Evolutionary conservation across 2,329 filamentous ascomycete genomes (phyloP), one percentile per base, ranked within the genome.

Genomic region (Beauveria sp.): DNA sequence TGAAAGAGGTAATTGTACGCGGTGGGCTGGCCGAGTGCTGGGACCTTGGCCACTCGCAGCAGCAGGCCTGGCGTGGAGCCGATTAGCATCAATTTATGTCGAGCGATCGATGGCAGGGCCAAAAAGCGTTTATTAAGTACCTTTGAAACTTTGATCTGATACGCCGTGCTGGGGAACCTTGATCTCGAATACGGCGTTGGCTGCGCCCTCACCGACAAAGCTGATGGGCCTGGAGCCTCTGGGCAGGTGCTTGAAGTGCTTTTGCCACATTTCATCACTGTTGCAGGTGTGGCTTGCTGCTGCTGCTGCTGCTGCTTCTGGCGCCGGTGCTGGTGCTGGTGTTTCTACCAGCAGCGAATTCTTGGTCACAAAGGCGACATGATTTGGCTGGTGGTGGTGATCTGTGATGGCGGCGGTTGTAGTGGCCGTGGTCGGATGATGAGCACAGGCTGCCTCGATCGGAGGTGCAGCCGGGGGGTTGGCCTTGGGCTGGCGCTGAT

Each of bases 101-200:
- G 34, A n/a, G 34, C 18, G 45, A 28, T n/a, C 12, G 7, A 40
- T 20, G 18, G 28, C 31, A 6, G 9, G 31, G 22, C 9, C 20
- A 6, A 49, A 59, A 51, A 16, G 9, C 8, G 20, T 18, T 6
- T 3, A 6, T 26, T 51, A 38, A 14, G 12, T 38, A 79, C 71
- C 75, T 69, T 68, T 74, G 66, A 73, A 73, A 64, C 70, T 66
- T 6, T 67, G 65, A 49, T 67, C 67, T 48, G 72, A 65, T 43
- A 70, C 64, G 59, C 72, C 66, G 62, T 68, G 67, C 62, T 73
- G 68, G 5, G 76, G 73, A 22, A 79, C 64, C 51, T 77, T 75
- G 61, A 89, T 79, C 66, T 81, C 81, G 69, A 90, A 92, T 65
- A 93, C 87, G 57, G 88, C 82, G 72, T 95, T 93, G 59, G 90